phyloP scores from a whole-genome alignment of 1,284 basidiomycete genomes.

The Pyrrhoderma noxium region DNA sequence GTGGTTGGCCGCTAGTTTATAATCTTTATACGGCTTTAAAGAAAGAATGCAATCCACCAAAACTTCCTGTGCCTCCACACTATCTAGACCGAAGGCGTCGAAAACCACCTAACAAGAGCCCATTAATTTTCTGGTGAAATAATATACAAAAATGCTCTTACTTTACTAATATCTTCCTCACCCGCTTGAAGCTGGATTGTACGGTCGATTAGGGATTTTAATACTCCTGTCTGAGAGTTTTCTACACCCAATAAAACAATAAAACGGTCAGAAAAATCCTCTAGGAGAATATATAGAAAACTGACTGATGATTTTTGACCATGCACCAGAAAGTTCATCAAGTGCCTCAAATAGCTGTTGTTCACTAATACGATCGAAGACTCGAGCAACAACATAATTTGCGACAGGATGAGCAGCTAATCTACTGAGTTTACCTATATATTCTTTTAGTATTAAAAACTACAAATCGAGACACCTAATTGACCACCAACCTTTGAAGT shows the following conservation, averaged over 20 bases:
- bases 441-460: background rate
- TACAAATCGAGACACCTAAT: background rate
- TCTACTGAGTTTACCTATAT: conserved; percentile 50
- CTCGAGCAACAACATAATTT: conserved; percentile 85
- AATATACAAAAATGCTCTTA: conserved; percentile 17
- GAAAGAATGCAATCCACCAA: conserved; percentile 44
- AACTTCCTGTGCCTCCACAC: conserved; percentile 30
- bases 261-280: conserved; percentile 7
- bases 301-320: conserved; percentile 48
- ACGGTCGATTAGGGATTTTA: conserved; percentile 69
- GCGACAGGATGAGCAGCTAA: conserved; percentile 81
- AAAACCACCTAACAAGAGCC: conserved; percentile 42
- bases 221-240: conserved; percentile 52
- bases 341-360: conserved; percentile 54
- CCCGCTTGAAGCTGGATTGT: conserved; percentile 39
- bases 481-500: conserved; percentile 44
- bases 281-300: conserved; percentile 25
- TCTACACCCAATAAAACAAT: conserved; percentile 29
- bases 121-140: background rate
- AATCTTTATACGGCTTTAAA: conserved; percentile 37
- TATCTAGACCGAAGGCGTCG: conserved; percentile 51
- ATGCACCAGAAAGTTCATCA: conserved; percentile 47
- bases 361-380: conserved; percentile 51
- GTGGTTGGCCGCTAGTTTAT: background rate
- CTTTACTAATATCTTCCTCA: conserved; percentile 28